Conservation (phyloP, 192 early-diverging fungal species). For the Backusella tarrabulga region DNA sequence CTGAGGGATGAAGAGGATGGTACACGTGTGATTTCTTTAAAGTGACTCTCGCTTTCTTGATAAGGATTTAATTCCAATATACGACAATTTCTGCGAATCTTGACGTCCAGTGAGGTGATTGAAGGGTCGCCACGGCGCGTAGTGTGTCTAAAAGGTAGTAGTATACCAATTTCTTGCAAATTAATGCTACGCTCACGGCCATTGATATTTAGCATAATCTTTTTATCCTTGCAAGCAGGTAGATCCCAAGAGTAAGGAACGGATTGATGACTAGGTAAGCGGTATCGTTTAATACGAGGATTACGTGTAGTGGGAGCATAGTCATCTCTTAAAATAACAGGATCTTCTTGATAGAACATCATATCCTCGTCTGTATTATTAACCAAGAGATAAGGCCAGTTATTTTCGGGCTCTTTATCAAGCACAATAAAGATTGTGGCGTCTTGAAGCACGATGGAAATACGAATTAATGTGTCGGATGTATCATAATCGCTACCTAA, state of each 20-base stretch:
- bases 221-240: constrained; percentile 71
- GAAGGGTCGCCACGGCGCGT: constrained; percentile 28
- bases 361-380: constrained; percentile 74
- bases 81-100: constrained; percentile 66
- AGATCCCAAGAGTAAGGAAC: constrained; percentile 91
- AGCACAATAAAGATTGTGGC: constrained; percentile 91
- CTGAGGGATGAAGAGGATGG: background rate
- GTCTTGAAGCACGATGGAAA: constrained; percentile 81
- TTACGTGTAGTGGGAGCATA: constrained; percentile 5
- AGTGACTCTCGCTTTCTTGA: constrained; percentile 62
- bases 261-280: constrained; percentile 46
- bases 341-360: constrained; percentile 74
- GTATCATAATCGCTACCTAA: constrained; percentile 59
- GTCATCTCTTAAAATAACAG: constrained; percentile 25
- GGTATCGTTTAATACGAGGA: constrained; percentile 14
- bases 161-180: constrained; percentile 86
- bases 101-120: constrained; percentile 71
- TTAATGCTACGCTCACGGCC: constrained; percentile 80
- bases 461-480: constrained; percentile 68
- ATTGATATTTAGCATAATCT: constrained; percentile 72
- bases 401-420: constrained; percentile 60
- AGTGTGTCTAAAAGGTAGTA: constrained; percentile 80
- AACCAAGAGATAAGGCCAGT: constrained; percentile 90
- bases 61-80: constrained; percentile 69
- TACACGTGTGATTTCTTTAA: constrained; percentile 28